Percentiles rank a stretch among this genome's conserved stretches.
These are phyloP conservation scores for Bruguiera gymnorhiza DNA, from an alignment of 345 rosid genomes.

Conservation along the genomic window DNA sequence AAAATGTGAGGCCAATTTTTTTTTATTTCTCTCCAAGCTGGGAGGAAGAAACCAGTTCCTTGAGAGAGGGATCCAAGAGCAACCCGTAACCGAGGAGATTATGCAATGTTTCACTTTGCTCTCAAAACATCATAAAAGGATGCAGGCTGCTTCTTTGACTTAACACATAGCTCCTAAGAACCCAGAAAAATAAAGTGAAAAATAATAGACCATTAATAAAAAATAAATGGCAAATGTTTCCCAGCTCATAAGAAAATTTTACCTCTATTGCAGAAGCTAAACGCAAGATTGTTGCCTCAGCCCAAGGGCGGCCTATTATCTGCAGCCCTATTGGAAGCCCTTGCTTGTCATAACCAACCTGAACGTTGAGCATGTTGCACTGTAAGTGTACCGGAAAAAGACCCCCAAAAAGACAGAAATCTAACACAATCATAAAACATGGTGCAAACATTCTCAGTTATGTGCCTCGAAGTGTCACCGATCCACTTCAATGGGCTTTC, in stretches of 20 bases:
- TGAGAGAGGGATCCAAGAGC: not conserved
- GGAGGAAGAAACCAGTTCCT: not conserved
- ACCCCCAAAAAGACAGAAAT: too few species aligned
- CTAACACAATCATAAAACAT: too few species aligned
- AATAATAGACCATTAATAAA: not conserved
- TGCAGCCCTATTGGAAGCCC: conserved; percentile 89
- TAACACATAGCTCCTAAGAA: conserved; percentile 54
- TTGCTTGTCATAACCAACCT: conserved; percentile 84
- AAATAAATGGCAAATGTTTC: not conserved
- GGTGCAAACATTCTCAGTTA: too few species aligned
- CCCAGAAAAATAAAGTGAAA: not conserved
- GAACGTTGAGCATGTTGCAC: conserved; percentile 5
- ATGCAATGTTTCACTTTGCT: conserved; percentile 10
- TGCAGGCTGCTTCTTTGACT: conserved; percentile 58
- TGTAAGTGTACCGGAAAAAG: not conserved
- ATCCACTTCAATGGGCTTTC: too few species aligned
- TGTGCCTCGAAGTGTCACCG: too few species aligned
- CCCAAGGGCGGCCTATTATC: conserved; percentile 80
- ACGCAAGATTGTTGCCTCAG: conserved; percentile 66
- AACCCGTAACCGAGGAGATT: not conserved
- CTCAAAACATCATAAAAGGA: conserved; percentile 55
- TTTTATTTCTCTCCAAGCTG: not conserved
- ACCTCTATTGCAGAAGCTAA: conserved; percentile 78
- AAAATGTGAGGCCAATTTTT: too few species aligned
- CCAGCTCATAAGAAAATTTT: not conserved